Conservation (phyloP, 805 yeast genomes). For the Cyberlindnera mississippiensis region DNA sequence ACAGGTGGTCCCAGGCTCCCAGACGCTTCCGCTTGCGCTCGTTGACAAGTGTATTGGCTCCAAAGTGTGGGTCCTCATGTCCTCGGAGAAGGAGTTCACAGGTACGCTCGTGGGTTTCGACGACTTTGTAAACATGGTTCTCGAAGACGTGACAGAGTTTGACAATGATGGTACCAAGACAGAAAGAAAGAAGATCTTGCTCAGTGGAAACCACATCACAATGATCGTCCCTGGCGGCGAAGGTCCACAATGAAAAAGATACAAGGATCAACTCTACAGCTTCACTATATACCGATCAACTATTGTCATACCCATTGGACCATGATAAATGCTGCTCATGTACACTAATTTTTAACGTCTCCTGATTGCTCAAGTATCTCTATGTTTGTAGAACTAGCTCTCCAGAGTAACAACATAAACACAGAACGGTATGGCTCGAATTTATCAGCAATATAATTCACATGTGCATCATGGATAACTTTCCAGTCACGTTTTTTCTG, state of each 20-base stretch:
- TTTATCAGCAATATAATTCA: constrained; percentile 48
- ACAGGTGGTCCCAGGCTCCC: constrained; percentile 9
- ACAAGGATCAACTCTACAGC: no score
- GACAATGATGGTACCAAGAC: constrained; percentile 42
- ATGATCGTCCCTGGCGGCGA: constrained; percentile 61
- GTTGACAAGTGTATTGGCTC: constrained; percentile 87
- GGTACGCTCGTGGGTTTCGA: constrained; percentile 92
- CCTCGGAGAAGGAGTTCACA: constrained; percentile 67
- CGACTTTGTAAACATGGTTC: constrained; percentile 88
- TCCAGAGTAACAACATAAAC: constrained; percentile 73
- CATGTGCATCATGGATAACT: constrained; percentile 57
- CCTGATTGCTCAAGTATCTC: constrained; percentile 9
- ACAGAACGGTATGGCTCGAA: constrained; percentile 66
- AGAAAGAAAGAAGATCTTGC: constrained; percentile 54
- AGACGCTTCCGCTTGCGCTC: constrained; percentile 66
- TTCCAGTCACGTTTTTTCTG: constrained; percentile 57
- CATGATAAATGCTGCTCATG: not conserved
- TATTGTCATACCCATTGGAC: no score
- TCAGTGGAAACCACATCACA: constrained; percentile 69
- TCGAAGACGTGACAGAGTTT: constrained; percentile 74
- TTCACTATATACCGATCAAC: no score
- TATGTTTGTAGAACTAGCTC: constrained; percentile 48
- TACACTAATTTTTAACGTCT: not conserved
- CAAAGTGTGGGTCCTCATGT: constrained; percentile 64
- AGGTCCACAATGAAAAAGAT: constrained; percentile 23